A percentile compares a stretch with the other conserved stretches of the same genome.
phyloP scores from a whole-genome alignment of 148 eudicot genomes.

The Amaranthus palmeri region DNA sequence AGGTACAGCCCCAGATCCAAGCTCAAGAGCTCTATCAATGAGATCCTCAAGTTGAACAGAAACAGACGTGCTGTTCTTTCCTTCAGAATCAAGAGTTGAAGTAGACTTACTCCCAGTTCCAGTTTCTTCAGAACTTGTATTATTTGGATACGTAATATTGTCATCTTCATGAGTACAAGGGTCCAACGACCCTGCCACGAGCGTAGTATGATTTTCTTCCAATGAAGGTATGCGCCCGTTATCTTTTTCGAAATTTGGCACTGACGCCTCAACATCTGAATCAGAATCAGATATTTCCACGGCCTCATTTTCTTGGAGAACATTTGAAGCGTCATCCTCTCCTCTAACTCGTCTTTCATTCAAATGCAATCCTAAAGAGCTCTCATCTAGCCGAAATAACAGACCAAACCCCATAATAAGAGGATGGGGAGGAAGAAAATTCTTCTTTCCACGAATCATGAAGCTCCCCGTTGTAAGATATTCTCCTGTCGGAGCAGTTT shows the following conservation, averaged over 20 bases:
- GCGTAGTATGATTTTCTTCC: conserved; percentile 19
- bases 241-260: conserved; percentile 27
- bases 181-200: conserved; percentile 16
- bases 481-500: conserved; percentile 98
- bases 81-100: conserved; percentile 31
- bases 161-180: conserved; percentile 17
- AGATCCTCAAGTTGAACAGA: conserved; percentile 74
- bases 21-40: conserved; percentile 92
- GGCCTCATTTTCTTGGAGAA: conserved; percentile 39
- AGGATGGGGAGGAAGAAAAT: conserved; percentile 96
- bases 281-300: conserved; percentile 57
- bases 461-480: conserved; percentile 97
- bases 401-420: conserved; percentile 93
- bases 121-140: conserved; percentile 27
- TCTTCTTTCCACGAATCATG: conserved; percentile 99
- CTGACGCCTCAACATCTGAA: conserved; percentile 53
- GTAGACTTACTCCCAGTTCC: conserved; percentile 26
- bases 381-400: conserved; percentile 89
- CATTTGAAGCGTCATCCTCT: conserved; percentile 72
- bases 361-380: conserved; percentile 90
- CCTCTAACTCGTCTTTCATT: conserved; percentile 98
- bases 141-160: conserved; percentile 21
- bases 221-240: conserved; percentile 20
- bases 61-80: conserved; percentile 29
- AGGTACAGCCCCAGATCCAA: conserved; percentile 64